Conservation (phyloP, 2,329 filamentous ascomycete species). For the Clarireedia hainanense region DNA sequence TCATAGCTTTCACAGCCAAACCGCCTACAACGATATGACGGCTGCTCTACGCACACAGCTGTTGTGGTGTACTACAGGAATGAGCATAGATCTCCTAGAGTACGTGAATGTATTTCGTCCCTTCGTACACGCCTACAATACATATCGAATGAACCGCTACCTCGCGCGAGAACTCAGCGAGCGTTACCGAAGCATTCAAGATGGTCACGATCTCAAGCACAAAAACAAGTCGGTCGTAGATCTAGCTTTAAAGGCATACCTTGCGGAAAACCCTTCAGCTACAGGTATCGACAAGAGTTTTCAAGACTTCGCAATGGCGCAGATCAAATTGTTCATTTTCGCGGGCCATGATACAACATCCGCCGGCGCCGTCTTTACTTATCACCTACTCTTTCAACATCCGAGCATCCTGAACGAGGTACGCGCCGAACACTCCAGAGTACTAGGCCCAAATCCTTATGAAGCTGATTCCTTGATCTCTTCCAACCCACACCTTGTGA, state of each 20-base stretch:
- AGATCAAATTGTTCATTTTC: constrained; percentile 17
- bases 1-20: not conserved
- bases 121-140: not conserved
- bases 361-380: constrained; percentile 9
- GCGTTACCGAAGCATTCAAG: not conserved
- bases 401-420: constrained; percentile 9
- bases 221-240: constrained; percentile 6
- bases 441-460: constrained; percentile 13
- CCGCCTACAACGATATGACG: not conserved
- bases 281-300: not conserved
- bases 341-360: constrained; percentile 21
- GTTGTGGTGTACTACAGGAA: not conserved
- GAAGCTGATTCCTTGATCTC: constrained; percentile 4
- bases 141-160: not conserved
- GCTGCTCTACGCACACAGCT: not conserved
- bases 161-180: not conserved
- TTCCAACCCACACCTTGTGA: constrained; percentile 12
- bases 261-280: not conserved
- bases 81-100: not conserved
- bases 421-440: constrained; percentile 16
- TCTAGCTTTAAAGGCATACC: constrained; percentile 2
- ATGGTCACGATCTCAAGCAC: not conserved
- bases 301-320: not conserved
- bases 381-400: constrained; percentile 14
- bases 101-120: constrained; percentile 3